A percentile compares a stretch with the other conserved stretches of the same genome.
Evolutionary conservation across 2,329 filamentous ascomycete genomes (phyloP).

Genomic region (Neopestalotiopsis sp.): DNA sequence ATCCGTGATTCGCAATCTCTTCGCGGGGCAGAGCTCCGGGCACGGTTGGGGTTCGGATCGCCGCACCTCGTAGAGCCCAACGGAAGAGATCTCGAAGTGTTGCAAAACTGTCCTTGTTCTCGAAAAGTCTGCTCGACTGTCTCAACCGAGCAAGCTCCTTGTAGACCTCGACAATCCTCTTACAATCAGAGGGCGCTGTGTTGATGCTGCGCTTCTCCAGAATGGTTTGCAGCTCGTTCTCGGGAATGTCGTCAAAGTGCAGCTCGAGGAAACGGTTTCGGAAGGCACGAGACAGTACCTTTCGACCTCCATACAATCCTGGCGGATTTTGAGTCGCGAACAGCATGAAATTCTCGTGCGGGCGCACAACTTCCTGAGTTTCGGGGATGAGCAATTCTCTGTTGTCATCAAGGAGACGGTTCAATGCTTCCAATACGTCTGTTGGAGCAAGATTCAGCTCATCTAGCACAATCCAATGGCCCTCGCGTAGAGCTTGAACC

Average conservation of each 20-base stretch:
- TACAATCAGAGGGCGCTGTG: constrained; percentile 88
- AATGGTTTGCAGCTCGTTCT: constrained; percentile 91
- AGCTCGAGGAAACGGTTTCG: constrained; percentile 96
- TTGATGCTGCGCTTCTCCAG: constrained; percentile 85
- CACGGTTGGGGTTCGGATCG: constrained; percentile 54
- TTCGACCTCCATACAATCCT: constrained; percentile 92
- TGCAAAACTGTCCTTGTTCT: constrained; percentile 96
- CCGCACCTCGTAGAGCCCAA: constrained; percentile 87
- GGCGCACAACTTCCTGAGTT: constrained; percentile 90
- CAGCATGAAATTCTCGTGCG: constrained; percentile 94
- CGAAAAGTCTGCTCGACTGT: constrained; percentile 89
- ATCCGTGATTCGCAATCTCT: constrained; percentile 88
- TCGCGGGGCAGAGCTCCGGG: constrained; percentile 53
- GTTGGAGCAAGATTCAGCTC: constrained; percentile 97
- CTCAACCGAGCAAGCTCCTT: constrained; percentile 87
- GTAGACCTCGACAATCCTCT: constrained; percentile 90
- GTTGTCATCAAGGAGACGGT: constrained; percentile 94
- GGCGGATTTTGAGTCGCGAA: constrained; percentile 98
- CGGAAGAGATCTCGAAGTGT: constrained; percentile 94
- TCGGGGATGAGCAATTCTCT: constrained; percentile 94
- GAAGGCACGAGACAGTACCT: constrained; percentile 91
- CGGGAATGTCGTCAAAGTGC: constrained; percentile 97
- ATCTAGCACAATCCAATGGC: constrained; percentile 97
- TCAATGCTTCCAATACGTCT: constrained; percentile 94
- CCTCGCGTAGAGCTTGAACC: constrained; percentile 88